Evolutionary conservation across 116 monocot genomes (phyloP), one percentile per base, ranked within the genome.

Genomic region (Papilionanthe hybrid): DNA sequence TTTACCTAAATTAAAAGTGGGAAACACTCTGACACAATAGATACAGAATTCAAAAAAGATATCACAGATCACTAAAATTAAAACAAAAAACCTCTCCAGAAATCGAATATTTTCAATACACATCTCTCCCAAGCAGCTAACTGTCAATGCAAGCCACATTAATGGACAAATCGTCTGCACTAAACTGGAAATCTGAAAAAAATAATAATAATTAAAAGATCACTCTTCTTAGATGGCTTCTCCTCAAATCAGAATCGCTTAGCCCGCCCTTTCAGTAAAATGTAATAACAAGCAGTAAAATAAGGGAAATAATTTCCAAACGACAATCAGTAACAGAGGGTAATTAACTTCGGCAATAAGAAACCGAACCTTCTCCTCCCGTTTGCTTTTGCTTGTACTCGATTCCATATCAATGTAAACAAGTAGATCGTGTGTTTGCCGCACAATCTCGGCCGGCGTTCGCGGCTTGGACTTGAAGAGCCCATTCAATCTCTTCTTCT

Each of bases 311-410:
- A 5, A 18, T 69, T 69, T 69, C 32, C 17, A 32, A 32, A 29
- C 8, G 5, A 37, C 37, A 69, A 32, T 63, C 63, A 37, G 12
- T 37, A 15, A 9, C 17, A 69, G 3, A 37, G 0, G 0, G 45
- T 45, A 13, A 69, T 17, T 69, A n/a, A 12, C 32, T 22, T 5
- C 20, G 69, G 69, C 29, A 69, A 37, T 37, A 37, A 37, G 32
- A 69, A 69, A 69, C 18, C 0, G 12, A 25, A 91, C 96, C 93
- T 93, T 93, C 80, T 93, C 96, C 69, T 89, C 96, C 10, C 90
- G 82, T 87, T 94, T 94, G 80, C 80, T 9, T 11, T 94, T 92
- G 48, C 84, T 81, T 72, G 83, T 75, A 57, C 78, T 81, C 74
- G 42, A 78, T 42, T 89, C 20, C 42, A 79, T 53, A 49, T 93